These are phyloP conservation scores for Pseudonitzschia multistriata DNA, from an alignment of 108 stramenopile species.

Conservation along the genomic window DNA sequence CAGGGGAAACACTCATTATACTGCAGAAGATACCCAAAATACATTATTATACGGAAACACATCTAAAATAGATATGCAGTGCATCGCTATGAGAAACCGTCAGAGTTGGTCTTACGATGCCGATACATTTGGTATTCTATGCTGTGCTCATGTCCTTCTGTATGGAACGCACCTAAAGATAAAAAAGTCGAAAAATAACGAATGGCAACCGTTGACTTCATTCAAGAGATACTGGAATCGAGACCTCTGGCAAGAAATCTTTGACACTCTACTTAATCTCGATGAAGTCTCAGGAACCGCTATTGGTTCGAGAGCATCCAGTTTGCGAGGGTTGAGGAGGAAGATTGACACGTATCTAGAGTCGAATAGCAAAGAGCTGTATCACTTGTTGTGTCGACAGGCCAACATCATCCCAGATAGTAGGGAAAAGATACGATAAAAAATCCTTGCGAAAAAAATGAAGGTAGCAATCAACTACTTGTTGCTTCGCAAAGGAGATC, in stretches of 20 bases:
- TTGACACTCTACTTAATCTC: slow-evolving; percentile 65
- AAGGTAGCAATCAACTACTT: background rate
- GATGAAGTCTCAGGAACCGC: slow-evolving; percentile 38
- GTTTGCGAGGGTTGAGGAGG: slow-evolving; percentile 27
- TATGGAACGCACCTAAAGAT: slow-evolving; percentile 69
- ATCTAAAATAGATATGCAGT: slow-evolving; percentile 63
- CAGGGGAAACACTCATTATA: slow-evolving; percentile 11
- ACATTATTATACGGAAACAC: slow-evolving; percentile 51
- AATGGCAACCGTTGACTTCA: slow-evolving; percentile 46
- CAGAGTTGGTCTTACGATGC: slow-evolving; percentile 75
- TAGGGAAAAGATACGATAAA: slow-evolving; percentile 16
- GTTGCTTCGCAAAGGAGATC: background rate
- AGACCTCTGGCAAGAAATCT: slow-evolving; percentile 62
- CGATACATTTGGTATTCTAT: slow-evolving; percentile 72
- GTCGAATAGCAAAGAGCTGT: slow-evolving; percentile 14
- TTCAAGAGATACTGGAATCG: slow-evolving; percentile 72
- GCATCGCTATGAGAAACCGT: slow-evolving; percentile 64
- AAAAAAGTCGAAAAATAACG: slow-evolving; percentile 30
- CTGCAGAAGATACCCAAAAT: slow-evolving; percentile 31
- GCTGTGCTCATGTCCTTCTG: slow-evolving; percentile 61
- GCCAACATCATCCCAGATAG: slow-evolving; percentile 28
- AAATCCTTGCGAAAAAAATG: background rate
- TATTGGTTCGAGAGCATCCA: slow-evolving; percentile 39
- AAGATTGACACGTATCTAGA: slow-evolving; percentile 30
- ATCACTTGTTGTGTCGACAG: slow-evolving; percentile 26